phyloP scores from a whole-genome alignment of 768 basidiomycete genomes.

The Lepiota brunneoincarnata region DNA sequence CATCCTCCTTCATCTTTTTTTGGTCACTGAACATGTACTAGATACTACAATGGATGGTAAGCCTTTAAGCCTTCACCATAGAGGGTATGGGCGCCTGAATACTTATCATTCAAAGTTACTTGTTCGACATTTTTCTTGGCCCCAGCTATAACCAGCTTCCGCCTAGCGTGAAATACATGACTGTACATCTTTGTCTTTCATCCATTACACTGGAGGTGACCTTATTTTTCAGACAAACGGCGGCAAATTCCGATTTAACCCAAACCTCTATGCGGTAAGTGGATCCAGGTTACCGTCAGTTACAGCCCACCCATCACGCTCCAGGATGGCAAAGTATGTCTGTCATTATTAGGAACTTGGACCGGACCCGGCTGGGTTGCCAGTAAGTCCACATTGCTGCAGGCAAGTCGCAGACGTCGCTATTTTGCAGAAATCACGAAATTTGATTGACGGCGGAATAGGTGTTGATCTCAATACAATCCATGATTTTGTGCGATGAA shows the following conservation, averaged over 20 bases:
- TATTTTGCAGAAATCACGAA: not conserved
- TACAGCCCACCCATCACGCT: not conserved
- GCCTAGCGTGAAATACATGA: slow-evolving; percentile 65
- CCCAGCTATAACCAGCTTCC: slow-evolving; percentile 87
- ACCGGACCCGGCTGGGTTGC: slow-evolving; percentile 89
- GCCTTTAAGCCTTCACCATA: slow-evolving; percentile 29
- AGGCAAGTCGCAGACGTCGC: slow-evolving; percentile 41
- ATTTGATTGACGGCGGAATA: slow-evolving; percentile 48
- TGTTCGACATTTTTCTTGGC: slow-evolving; percentile 94
- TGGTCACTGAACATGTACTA: slow-evolving; percentile 23
- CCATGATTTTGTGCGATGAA: slow-evolving; percentile 94
- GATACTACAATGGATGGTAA: slow-evolving; percentile 90
- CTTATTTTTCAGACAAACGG: slow-evolving; percentile 65
- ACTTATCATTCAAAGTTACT: slow-evolving; percentile 22
- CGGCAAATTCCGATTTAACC: slow-evolving; percentile 89
- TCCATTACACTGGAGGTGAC: not conserved
- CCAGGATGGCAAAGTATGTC: slow-evolving; percentile 91
- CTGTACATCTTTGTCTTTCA: slow-evolving; percentile 36
- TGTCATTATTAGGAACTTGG: slow-evolving; percentile 92
- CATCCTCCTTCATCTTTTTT: not conserved
- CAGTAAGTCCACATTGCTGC: slow-evolving; percentile 86
- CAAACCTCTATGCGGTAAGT: slow-evolving; percentile 87
- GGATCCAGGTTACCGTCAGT: not conserved
- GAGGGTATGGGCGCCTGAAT: not conserved
- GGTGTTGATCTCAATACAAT: slow-evolving; percentile 93